Base-by-base conservation (phyloP, 768 basidiomycete species). In the Exidia glandulosa region DNA sequence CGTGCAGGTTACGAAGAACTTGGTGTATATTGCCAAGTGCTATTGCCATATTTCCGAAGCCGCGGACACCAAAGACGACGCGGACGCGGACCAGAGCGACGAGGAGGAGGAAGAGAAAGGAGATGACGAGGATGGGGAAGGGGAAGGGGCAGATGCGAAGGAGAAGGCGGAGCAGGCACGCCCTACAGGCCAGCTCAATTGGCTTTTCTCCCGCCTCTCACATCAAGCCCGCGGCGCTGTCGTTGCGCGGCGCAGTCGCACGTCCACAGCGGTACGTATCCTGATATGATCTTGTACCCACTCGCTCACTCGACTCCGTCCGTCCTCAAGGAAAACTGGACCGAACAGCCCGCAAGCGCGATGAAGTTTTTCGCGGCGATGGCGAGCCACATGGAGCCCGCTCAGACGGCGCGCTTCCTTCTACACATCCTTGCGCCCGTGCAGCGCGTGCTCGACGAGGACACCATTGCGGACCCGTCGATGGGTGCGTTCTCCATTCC, bases 341-440 rank as follows among this genome's bases (percentile, higher is more conserved):
- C 83, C 3, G 81, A 87, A 31, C 88, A 92, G 60, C 88, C 93
- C 0, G 71, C 87, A 1, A 82, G 91, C 0, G 81, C 87, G 45
- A 70, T 99, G 50, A 86, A 90, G 16, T 96, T 93, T 87, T 96
- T 98, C 66, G 96, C 94, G 0, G 94, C 93, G 0, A 92, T 96
- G 84, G 73, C 83, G 2, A 83, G 87, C 2, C 73, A 81, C 66
- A 83, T 98, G 78, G 81, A 86, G 0, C 68, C 76, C 0, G 62
- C 68, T 0, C 72, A 76, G 19, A 75, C 91, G 0, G 83, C 88
- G 64, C 75, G 72, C 29, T 95, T 87, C 74, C 76, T 95, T 32
- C 79, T 85, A 2, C 93, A 96, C 67, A 86, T 97, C 30, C 74
- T 97, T 9, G 84, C 85, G 2, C 95, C 96, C 0, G 73, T 94